Evolutionary conservation across 2,329 filamentous ascomycete genomes (phyloP).

Genomic region (Claviceps spartinae): DNA sequence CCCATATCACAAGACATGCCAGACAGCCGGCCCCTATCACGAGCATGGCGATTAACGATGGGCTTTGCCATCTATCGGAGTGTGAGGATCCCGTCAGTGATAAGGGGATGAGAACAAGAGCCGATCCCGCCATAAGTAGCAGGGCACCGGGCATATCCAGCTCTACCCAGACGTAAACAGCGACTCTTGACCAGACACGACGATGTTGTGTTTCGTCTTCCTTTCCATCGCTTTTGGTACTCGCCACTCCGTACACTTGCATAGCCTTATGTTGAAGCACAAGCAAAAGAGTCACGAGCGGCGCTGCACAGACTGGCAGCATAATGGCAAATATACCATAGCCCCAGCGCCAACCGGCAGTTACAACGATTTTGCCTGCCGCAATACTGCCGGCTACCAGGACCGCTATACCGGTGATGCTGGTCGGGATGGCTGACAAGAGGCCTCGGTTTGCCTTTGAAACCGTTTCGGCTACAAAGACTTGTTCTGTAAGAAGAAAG

Average conservation of each 20-base stretch:
- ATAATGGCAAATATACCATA: constrained; percentile 28
- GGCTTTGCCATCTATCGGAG: constrained; percentile 17
- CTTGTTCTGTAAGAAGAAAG: constrained; percentile 20
- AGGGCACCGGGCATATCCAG: constrained; percentile 22
- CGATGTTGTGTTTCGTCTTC: constrained; percentile 8
- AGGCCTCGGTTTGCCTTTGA: constrained; percentile 46
- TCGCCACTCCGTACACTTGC: constrained; percentile 8
- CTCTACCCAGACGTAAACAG: constrained; percentile 15
- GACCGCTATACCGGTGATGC: constrained; percentile 18
- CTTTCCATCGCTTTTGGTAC: neutral
- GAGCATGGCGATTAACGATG: constrained; percentile 22
- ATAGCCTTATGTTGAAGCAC: constrained; percentile 17
- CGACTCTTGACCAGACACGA: constrained; percentile 10
- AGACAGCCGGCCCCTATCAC: constrained; percentile 17
- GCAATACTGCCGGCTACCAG: constrained; percentile 19
- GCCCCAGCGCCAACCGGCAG: constrained; percentile 28
- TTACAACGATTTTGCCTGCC: constrained; percentile 19
- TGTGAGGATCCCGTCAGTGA: constrained; percentile 24
- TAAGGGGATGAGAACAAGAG: constrained; percentile 21
- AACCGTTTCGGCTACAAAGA: constrained; percentile 50
- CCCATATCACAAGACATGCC: constrained; percentile 20
- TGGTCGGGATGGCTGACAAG: constrained; percentile 43
- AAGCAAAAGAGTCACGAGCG: constrained; percentile 19
- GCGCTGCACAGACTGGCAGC: constrained; percentile 19
- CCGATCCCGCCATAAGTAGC: constrained; percentile 20